These are phyloP conservation scores for Tillandsia leiboldiana DNA, from an alignment of 176 grass and related monocot species.

Conservation along the genomic window DNA sequence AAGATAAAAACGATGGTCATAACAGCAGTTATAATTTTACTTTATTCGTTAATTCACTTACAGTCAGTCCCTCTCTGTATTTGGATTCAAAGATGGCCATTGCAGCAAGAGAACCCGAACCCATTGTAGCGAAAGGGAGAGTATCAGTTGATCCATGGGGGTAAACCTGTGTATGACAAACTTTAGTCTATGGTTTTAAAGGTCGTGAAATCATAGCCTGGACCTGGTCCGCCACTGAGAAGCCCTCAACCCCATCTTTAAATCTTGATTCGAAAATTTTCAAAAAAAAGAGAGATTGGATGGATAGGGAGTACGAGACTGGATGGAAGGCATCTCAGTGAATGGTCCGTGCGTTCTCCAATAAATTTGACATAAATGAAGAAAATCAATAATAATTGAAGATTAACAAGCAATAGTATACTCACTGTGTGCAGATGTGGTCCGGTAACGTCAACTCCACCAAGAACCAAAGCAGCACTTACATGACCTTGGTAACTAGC, in stretches of 20 bases:
- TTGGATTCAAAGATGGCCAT: slow-evolving; percentile 25
- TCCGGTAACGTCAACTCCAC: slow-evolving; percentile 77
- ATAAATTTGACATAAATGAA: no score
- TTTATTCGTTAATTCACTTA: neutral
- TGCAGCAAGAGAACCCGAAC: slow-evolving; percentile 25
- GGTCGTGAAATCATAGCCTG: neutral
- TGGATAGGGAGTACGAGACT: no score
- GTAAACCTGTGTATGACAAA: slow-evolving; percentile 5
- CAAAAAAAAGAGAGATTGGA: no score
- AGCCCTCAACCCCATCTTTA: no score
- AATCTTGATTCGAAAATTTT: no score
- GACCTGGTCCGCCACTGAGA: no score
- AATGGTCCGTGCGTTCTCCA: no score
- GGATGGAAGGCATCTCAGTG: no score
- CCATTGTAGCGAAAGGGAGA: slow-evolving; percentile 31
- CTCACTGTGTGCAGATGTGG: slow-evolving; percentile 88
- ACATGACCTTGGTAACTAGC: slow-evolving; percentile 68
- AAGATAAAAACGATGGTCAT: neutral
- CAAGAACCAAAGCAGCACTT: slow-evolving; percentile 83
- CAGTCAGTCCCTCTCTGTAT: slow-evolving; percentile 20
- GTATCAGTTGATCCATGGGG: slow-evolving; percentile 63
- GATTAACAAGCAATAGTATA: neutral
- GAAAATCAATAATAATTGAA: no score
- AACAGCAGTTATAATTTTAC: no score
- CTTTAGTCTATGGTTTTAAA: neutral